These are phyloP conservation scores for Candida manassasensis DNA, from an alignment of 805 yeast species.

Conservation along the genomic window DNA sequence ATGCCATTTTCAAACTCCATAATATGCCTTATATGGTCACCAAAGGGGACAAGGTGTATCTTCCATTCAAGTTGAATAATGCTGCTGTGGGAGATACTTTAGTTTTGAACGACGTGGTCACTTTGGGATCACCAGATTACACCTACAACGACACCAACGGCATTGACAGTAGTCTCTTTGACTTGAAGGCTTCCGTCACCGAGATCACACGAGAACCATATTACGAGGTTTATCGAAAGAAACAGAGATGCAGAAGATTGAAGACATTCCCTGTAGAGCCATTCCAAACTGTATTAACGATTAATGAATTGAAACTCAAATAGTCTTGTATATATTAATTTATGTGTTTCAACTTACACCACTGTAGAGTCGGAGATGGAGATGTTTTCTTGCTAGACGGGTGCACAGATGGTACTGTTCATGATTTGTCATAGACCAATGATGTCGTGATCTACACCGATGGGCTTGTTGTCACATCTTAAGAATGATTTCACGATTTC, in stretches of 20 bases:
- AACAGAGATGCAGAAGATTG: constrained; percentile 74
- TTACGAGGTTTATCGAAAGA: constrained; percentile 51
- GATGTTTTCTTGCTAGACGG: too few relatives aligned
- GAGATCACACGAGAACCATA: constrained; percentile 82
- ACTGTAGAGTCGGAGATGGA: too few relatives aligned
- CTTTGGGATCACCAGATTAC: constrained; percentile 81
- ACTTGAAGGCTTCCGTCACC: constrained; percentile 71
- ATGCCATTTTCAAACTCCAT: constrained; percentile 79
- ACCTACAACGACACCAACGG: constrained; percentile 33
- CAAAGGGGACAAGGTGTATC: constrained; percentile 76
- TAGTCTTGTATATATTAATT: constrained; percentile 7
- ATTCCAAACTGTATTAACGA: constrained; percentile 70
- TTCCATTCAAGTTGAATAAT: constrained; percentile 74
- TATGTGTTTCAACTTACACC: constrained; percentile 3
- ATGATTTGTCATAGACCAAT: too few relatives aligned
- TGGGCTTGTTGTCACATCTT: too few relatives aligned
- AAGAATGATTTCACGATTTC: too few relatives aligned
- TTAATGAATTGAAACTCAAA: constrained; percentile 61
- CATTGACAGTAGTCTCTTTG: constrained; percentile 33
- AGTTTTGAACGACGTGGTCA: constrained; percentile 65
- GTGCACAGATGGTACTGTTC: too few relatives aligned
- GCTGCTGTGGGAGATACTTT: constrained; percentile 84
- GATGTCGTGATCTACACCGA: too few relatives aligned
- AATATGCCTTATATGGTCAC: constrained; percentile 85
- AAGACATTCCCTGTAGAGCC: constrained; percentile 72